Conservation (phyloP, 2,329 filamentous ascomycete genomes). For the Verticillium dahliae region DNA sequence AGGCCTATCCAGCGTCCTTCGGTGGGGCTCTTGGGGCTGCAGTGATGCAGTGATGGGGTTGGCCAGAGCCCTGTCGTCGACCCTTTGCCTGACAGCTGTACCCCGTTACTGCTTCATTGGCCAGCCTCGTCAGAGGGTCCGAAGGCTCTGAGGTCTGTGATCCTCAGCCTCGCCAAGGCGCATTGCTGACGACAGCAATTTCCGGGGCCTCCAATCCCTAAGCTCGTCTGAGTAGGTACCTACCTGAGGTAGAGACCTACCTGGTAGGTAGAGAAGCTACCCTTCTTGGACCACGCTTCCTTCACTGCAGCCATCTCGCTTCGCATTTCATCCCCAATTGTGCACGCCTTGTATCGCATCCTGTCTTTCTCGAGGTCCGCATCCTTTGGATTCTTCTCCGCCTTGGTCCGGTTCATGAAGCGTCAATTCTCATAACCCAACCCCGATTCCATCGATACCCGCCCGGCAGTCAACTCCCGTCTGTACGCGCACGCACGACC, state of each 20-base stretch:
- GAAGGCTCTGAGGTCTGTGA: neutral
- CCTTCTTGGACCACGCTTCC: neutral
- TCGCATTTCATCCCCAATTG: neutral
- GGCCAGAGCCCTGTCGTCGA: neutral
- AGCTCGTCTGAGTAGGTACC: neutral
- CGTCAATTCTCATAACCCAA: neutral
- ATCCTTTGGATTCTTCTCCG: neutral
- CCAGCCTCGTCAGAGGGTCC: neutral
- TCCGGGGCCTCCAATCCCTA: neutral
- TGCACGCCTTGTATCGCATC: neutral
- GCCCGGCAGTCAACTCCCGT: neutral
- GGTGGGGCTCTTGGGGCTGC: neutral
- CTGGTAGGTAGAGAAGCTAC: no score
- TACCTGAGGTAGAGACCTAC: neutral
- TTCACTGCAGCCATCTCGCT: neutral
- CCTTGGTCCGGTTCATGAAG: neutral
- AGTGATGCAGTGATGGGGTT: neutral
- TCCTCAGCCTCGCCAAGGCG: neutral
- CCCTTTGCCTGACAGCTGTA: neutral
- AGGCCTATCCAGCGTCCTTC: neutral
- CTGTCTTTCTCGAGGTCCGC: neutral
- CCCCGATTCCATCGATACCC: neutral
- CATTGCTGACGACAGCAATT: neutral
- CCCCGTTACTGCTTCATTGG: neutral
- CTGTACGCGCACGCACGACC: neutral